Base-by-base conservation (phyloP, 441 rosid genomes). In the Rhodomyrtus psidioides region DNA sequence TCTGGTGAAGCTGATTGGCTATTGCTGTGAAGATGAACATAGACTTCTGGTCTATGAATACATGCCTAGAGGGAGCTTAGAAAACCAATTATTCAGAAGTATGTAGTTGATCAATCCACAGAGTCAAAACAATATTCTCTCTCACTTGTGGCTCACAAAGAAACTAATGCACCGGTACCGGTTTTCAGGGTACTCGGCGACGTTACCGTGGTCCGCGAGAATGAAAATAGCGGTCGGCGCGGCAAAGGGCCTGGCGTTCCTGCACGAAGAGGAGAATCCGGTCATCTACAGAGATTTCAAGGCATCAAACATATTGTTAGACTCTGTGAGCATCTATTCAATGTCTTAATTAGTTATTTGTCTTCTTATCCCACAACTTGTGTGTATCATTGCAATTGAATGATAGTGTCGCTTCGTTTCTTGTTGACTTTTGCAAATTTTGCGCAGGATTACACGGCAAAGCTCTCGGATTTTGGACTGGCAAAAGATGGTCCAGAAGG, bases 401-500 rank as follows among this genome's bases (percentile, higher is more conserved):
- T 21, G 17, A 26, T 14, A 16, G 1, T 15, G 60, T n/a, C 53
- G 55, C 59, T 39, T 84, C 7, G 70, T 82, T 24, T 82, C 81
- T 51, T 7, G 53, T 46, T 79, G 82, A 59, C 79, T 34, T n/a
- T 70, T 21, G 49, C 79, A 39, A 70, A 39, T 23, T 70, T 46
- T 85, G 53, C 5, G 26, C 92, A 94, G 96, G 96, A 94, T 82
- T 93, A 91, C 75, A 92, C 91, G 5, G 93, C 94, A 3, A 94
- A 94, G 42, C 93, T 94, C 23, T 94, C 96, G 4, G 96, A 94
- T 85, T 94, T 94, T 23, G 95, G 96, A 2, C 83, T 94, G 34
- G 96, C 96, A 19, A 93, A 92, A 89, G 96, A 93, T 82, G 96
- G 96, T 53, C 96, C 95, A 3, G 94, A 89, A 87, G 96, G 96